phyloP scores from a whole-genome alignment of 179 eudicot genomes.

The Heliamphora pulchella region DNA sequence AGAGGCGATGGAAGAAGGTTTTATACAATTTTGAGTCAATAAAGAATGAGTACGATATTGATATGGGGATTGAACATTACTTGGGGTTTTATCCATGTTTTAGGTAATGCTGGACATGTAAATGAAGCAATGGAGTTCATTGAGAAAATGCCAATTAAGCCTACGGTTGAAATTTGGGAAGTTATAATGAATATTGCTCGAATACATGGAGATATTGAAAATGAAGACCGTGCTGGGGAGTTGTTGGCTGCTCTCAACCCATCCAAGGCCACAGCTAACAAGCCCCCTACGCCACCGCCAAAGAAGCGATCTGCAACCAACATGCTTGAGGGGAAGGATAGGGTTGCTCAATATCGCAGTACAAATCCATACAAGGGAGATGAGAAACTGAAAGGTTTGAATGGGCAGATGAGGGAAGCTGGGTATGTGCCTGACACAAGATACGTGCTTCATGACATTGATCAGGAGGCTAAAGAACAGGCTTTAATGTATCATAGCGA shows the following conservation, averaged over 20 bases:
- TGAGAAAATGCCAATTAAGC: conserved; percentile 27
- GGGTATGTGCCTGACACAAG: conserved; percentile 43
- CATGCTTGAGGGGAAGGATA: conserved; percentile 26
- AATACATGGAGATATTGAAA: conserved; percentile 27
- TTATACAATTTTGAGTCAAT: conserved; percentile 24
- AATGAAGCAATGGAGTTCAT: conserved; percentile 37
- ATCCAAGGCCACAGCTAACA: conserved; percentile 9
- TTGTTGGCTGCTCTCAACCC: conserved; percentile 24
- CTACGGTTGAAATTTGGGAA: conserved; percentile 32
- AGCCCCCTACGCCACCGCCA: conserved; percentile 9
- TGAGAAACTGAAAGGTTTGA: conserved; percentile 25
- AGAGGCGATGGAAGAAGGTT: conserved; percentile 25
- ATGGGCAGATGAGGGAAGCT: conserved; percentile 35
- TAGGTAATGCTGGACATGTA: conserved; percentile 34
- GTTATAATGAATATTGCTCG: conserved; percentile 20
- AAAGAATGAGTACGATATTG: conserved; percentile 23
- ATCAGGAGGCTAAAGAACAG: conserved; percentile 39
- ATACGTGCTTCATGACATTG: conserved; percentile 45
- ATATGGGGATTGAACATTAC: conserved; percentile 28
- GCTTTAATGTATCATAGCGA: conserved; percentile 37
- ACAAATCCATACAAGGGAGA: conserved; percentile 20
- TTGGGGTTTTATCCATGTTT: conserved; percentile 27
- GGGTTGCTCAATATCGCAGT: conserved; percentile 15
- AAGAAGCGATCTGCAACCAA: conserved; percentile 19
- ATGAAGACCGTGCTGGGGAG: conserved; percentile 29